Base-by-base conservation (phyloP, 2,329 filamentous ascomycete genomes). In the Epichloe amarillans region DNA sequence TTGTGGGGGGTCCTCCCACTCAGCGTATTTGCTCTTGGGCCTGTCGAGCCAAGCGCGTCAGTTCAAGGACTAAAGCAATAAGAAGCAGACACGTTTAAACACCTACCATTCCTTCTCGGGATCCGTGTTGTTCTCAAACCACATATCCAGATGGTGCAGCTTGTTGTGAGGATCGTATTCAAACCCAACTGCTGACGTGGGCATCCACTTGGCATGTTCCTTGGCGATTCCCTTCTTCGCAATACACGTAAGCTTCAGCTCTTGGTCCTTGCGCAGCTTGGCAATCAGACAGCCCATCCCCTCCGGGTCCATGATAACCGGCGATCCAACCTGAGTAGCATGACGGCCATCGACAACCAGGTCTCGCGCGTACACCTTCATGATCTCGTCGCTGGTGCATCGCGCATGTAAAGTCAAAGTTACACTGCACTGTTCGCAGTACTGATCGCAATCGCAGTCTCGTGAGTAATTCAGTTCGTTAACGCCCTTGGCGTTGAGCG, bases 111-210 rank as follows among this genome's bases (percentile, higher is more conserved):
- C 91, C 61, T 82, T 78, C 53, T 79, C 76, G 1, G 87, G 70
- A 68, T 94, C 86, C 58, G 84, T 79, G 50, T 69, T 66, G 56
- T 71, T 70, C 73, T 98, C 93, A 65, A 88, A 96, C 93, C 93
- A 98, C 68, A 95, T 81, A 62, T 95, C 88, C 51, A 93, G 76
- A 69, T 98, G 93, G 57, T 84, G 80, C 57, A 98, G 73, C 71
- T 95, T 96, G 72, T 98, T 98, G 68, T 94, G 86, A 54, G 93
- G 93, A 66, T 98, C 93, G 68, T 98, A 98, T 69, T 98, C 93
- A 65, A 98, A 98, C 23, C 88, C 90, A 40, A 98, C 83, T 3
- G 93, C 93, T 40, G 89, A 79, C 37, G 87, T 91, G 2, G 93
- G 90, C 61, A 88, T 86, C 93, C 93, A 98, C 69, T 98, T 98